Percentiles rank a stretch among this genome's conserved stretches.
Evolutionary conservation across 1,284 basidiomycete genomes (phyloP).

Genomic region (Spongispora temasekensis): DNA sequence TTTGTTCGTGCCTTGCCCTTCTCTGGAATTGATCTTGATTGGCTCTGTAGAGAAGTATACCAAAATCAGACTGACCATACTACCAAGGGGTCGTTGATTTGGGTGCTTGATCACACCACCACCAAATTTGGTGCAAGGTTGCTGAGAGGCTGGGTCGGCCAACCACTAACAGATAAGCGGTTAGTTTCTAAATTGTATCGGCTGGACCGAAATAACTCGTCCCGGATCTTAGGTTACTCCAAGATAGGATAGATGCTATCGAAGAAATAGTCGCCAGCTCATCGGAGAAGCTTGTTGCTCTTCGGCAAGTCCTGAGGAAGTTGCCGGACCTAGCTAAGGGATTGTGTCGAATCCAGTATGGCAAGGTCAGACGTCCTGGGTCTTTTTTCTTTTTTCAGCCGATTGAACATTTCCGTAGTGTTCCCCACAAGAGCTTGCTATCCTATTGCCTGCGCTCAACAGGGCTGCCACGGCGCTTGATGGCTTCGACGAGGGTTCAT

Average conservation of each 20-base stretch:
- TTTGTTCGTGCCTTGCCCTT: slow-evolving; percentile 45
- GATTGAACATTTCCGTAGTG: slow-evolving; percentile 48
- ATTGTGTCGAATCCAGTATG: slow-evolving; percentile 87
- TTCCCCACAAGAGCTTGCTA: slow-evolving; percentile 81
- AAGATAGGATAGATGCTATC: slow-evolving; percentile 81
- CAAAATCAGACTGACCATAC: slow-evolving; percentile 84
- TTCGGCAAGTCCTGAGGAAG: slow-evolving; percentile 71
- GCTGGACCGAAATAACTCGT: slow-evolving; percentile 6
- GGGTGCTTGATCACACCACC: slow-evolving; percentile 84
- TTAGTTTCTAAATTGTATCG: slow-evolving; percentile 36
- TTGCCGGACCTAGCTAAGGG: slow-evolving; percentile 91
- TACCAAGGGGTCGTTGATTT: slow-evolving; percentile 78
- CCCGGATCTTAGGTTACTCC: slow-evolving; percentile 54
- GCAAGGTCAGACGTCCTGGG: slow-evolving; percentile 56
- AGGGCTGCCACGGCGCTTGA: slow-evolving; percentile 74
- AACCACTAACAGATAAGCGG: slow-evolving; percentile 79
- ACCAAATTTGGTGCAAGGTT: slow-evolving; percentile 89
- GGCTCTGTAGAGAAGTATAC: slow-evolving; percentile 73
- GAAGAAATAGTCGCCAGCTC: slow-evolving; percentile 72
- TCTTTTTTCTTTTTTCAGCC: neutral
- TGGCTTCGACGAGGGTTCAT: slow-evolving; percentile 42
- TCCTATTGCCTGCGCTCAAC: slow-evolving; percentile 76
- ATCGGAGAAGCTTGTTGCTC: slow-evolving; percentile 57
- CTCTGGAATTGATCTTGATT: slow-evolving; percentile 8
- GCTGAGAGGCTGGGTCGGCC: slow-evolving; percentile 85